Conservation (phyloP, 495 filamentous ascomycete species). For the Penicillium steckii region DNA sequence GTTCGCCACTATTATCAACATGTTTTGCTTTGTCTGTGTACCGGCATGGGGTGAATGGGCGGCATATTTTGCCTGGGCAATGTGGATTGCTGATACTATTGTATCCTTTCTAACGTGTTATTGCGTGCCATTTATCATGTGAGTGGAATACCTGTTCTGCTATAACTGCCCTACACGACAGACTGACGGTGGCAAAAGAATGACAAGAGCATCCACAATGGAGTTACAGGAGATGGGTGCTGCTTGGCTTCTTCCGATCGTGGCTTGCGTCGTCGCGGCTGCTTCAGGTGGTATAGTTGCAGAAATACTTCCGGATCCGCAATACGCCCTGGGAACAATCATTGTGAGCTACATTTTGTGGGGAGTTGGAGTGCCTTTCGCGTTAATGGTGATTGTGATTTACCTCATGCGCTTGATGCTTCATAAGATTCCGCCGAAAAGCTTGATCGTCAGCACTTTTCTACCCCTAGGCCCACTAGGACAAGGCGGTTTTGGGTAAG, state of each 20-base stretch:
- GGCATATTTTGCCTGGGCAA: slow-evolving; percentile 42
- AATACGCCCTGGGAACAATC: slow-evolving; percentile 56
- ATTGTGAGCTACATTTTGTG: slow-evolving; percentile 58
- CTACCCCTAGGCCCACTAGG: slow-evolving; percentile 62
- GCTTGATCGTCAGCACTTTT: slow-evolving; percentile 60
- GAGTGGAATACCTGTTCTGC: not conserved
- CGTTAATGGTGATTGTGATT: slow-evolving; percentile 53
- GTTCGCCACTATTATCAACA: slow-evolving; percentile 60
- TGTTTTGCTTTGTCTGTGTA: slow-evolving; percentile 55
- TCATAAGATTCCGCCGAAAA: slow-evolving; percentile 54
- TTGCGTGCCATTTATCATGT: slow-evolving; percentile 58
- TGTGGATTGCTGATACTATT: slow-evolving; percentile 62
- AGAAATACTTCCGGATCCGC: slow-evolving; percentile 44
- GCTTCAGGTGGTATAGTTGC: slow-evolving; percentile 57
- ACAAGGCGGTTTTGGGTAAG: slow-evolving; percentile 53
- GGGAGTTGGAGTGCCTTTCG: slow-evolving; percentile 58
- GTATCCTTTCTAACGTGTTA: slow-evolving; percentile 50
- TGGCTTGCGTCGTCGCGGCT: slow-evolving; percentile 55
- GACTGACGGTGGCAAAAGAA: slow-evolving; percentile 19
- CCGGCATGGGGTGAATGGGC: slow-evolving; percentile 48
- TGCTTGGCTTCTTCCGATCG: slow-evolving; percentile 59
- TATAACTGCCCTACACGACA: not conserved
- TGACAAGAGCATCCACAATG: no score
- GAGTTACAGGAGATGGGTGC: slow-evolving; percentile 53
- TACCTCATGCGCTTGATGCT: slow-evolving; percentile 61